Evolutionary conservation across 352 stramenopile genomes (phyloP), one percentile per base, ranked within the genome.

Genomic region (Globisporangium splendens): DNA sequence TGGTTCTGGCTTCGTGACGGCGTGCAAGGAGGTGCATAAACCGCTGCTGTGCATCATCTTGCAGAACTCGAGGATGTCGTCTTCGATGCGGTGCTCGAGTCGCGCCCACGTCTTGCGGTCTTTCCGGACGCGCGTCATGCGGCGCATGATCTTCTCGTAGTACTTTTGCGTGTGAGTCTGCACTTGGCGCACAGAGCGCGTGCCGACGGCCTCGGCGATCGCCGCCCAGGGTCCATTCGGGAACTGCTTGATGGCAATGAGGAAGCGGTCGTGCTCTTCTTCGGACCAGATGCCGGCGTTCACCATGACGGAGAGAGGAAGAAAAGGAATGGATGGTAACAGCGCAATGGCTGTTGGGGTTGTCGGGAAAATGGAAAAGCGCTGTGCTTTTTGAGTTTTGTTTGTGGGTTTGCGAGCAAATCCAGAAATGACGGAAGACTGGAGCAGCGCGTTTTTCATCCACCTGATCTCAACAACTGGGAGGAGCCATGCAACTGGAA

Each of bases 141-240:
- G 65, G 1, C 81, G 73, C 58, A 78, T 68, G 54, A 89, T 79
- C 66, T 91, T 91, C 50, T 89, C 78, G 56, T 86, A 79, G 63
- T 89, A 61, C 46, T 79, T 80, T 50, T 83, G 69, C 18, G 74
- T 74, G 56, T 81, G 65, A 11, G 72, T 88, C 66, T 91, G 80
- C 59, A 88, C 79, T 57, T 91, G 80, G 12, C 80, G 70, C 10
- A 83, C 59, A 17, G 74, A 86, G 21, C 81, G 61, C 42, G 77
- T 80, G 35, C 66, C 70, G 10, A 88, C 63, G 28, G 61, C 48
- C 15, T 69, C 65, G 20, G 77, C 63, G 59, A 86, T 81, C 52
- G 10, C 58, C 8, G 47, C 61, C 75, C 77, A 88, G 1, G 77
- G 75, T 1, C 75, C 73, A 11, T 67, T 61, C 6, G 75, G 77